phyloP scores from a whole-genome alignment of 2,329 filamentous ascomycete species.

The Pseudogymnoascus sp. region DNA sequence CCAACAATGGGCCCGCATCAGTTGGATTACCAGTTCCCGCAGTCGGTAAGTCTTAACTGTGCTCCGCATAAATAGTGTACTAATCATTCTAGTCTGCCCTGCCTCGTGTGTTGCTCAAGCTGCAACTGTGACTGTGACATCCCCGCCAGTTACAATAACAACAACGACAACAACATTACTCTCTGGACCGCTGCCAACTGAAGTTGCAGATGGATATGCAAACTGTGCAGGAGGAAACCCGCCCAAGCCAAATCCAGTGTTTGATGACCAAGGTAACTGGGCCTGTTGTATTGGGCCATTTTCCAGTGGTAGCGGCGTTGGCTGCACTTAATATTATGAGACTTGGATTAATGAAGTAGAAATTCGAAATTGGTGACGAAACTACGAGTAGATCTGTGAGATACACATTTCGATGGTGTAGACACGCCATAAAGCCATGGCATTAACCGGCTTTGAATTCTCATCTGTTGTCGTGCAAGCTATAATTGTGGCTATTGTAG shows the following conservation, averaged over 20 bases:
- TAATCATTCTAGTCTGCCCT: neutral
- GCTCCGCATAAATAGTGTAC: neutral
- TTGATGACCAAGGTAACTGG: neutral
- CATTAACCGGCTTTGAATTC: neutral
- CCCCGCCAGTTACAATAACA: neutral
- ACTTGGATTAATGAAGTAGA: neutral
- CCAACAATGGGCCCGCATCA: neutral
- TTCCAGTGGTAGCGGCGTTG: neutral
- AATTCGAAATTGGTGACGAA: neutral
- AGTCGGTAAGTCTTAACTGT: neutral
- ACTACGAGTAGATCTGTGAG: neutral
- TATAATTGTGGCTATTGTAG: neutral
- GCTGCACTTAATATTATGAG: neutral
- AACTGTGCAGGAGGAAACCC: neutral
- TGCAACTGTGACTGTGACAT: neutral
- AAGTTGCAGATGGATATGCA: neutral
- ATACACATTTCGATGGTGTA: neutral
- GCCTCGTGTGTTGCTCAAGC: neutral
- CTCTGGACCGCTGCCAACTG: neutral
- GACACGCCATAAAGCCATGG: neutral
- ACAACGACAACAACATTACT: neutral
- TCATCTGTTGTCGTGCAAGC: neutral
- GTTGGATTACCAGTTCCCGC: neutral
- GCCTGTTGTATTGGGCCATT: neutral
- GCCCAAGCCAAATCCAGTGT: neutral